phyloP scores from a whole-genome alignment of 257 asterid genomes.

The Phtheirospermum japonicum region DNA sequence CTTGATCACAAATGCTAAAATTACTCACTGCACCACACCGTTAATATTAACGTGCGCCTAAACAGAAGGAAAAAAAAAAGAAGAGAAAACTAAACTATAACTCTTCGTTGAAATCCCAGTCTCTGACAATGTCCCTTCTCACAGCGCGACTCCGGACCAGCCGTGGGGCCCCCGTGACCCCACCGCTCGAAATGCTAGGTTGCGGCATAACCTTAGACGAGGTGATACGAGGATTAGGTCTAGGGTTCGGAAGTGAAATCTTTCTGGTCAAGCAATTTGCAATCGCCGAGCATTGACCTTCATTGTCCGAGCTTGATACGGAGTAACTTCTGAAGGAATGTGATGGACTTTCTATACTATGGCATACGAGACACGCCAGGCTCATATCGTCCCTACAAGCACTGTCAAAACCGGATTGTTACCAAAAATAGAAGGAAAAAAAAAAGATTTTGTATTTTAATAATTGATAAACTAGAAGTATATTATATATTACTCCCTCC shows the following conservation, averaged over 20 bases:
- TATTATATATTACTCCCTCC: too few relatives aligned
- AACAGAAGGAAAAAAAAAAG: background rate
- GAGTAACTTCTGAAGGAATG: conserved; percentile 89
- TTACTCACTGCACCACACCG: too few relatives aligned
- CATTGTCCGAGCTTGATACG: conserved; percentile 78
- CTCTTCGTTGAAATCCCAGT: conserved; percentile 77
- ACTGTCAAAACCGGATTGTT: background rate
- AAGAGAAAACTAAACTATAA: background rate
- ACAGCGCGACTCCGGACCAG: conserved; percentile 84
- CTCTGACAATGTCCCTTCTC: conserved; percentile 79
- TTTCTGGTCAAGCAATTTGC: conserved; percentile 58
- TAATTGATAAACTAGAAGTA: too few relatives aligned
- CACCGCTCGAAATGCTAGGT: conserved; percentile 40
- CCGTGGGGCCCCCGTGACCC: conserved; percentile 55
- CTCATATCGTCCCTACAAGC: conserved; percentile 45
- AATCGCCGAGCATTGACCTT: conserved; percentile 70
- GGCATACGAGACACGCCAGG: conserved; percentile 93
- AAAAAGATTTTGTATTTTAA: too few relatives aligned
- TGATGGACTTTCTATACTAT: conserved; percentile 80
- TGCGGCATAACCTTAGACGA: conserved; percentile 82
- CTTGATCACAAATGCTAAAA: too few relatives aligned
- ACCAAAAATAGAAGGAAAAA: too few relatives aligned
- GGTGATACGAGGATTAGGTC: conserved; percentile 24
- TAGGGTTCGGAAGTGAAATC: conserved; percentile 39
- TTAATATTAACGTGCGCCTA: background rate